Base-by-base conservation (phyloP, 1,284 basidiomycete species). In the Fomes fomentarius region DNA sequence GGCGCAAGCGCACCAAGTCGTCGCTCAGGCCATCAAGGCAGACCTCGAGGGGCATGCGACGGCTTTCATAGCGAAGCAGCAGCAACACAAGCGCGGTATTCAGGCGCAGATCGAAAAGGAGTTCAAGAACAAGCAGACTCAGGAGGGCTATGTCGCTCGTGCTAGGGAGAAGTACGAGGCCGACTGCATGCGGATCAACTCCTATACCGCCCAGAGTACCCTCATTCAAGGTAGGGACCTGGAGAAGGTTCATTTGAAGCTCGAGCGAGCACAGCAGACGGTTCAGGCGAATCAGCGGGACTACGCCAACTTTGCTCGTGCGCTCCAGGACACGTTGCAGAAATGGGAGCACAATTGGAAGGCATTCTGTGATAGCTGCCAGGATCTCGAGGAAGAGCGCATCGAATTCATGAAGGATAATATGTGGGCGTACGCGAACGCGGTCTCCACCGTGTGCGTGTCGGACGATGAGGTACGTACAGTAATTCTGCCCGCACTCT, bases 301-400 rank as follows among this genome's bases (percentile, higher is more conserved):
- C 65, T 98, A 96, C 67, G 82, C 84, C 30, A 93, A 93, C 71
- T 96, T 94, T 71, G 85, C 93, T 9, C 83, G 84, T 51, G 89
- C 88, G 0, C 75, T 98, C 47, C 84, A 87, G 61, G 90, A 93
- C 53, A 97, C 94, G 19, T 83, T 83, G 42, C 77, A 76, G 54
- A 91, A 91, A 68, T 99, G 96, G 96, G 95, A 98, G 69, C 79
- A 83, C 52, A 91, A 94, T 60, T 99, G 96, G 96, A 97, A 94
- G 71, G 75, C 75, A 6, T 97, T 95, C 72, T 95, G 93, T 68
- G 95, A 98, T 76, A 85, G 85, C 52, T 95, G 92, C 62, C 97
- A 99, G 74, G 96, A 99, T 74, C 71, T 97, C 42, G 96, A 99
- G 70, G 96, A 98, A 66, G 91, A 96, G 58, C 83, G 97, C 14